Conservation (phyloP, 352 stramenopile genomes). For the Pythium aristosporum region DNA sequence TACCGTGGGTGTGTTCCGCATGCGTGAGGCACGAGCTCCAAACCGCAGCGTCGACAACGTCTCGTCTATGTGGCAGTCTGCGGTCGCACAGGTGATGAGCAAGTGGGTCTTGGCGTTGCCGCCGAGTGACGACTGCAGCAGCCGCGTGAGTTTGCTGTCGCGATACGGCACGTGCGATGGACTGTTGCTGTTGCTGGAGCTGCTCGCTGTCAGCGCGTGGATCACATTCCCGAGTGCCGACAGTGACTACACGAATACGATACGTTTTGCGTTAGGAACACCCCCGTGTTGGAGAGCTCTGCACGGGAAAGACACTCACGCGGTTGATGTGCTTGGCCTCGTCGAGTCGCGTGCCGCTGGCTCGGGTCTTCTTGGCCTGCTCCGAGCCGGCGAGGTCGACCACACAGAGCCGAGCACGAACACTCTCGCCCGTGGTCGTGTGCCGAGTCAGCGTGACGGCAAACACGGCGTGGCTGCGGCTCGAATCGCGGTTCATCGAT, state of each 20-base stretch:
- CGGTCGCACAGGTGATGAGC: constrained; percentile 59
- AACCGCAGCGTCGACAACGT: constrained; percentile 91
- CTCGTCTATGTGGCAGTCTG: constrained; percentile 44
- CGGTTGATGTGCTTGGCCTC: constrained; percentile 79
- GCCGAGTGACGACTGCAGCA: constrained; percentile 85
- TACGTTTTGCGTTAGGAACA: neutral
- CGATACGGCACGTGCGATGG: constrained; percentile 64
- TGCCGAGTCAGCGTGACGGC: constrained; percentile 42
- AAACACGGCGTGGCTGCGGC: constrained; percentile 75
- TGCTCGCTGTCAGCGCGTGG: constrained; percentile 41
- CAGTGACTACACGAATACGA: constrained; percentile 41
- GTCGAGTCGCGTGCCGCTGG: constrained; percentile 52
- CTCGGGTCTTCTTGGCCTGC: constrained; percentile 51
- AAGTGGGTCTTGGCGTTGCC: constrained; percentile 89
- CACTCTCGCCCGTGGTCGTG: constrained; percentile 22
- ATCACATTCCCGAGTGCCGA: constrained; percentile 74
- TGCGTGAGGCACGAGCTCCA: constrained; percentile 83
- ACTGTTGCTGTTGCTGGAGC: neutral
- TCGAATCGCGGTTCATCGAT: constrained; percentile 61
- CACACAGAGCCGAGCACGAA: constrained; percentile 41
- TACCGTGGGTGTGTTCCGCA: constrained; percentile 66
- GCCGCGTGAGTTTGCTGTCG: constrained; percentile 87
- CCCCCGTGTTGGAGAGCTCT: neutral
- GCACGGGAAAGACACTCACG: constrained; percentile 24
- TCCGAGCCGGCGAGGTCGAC: constrained; percentile 77